Evolutionary conservation across 495 filamentous ascomycete species (phyloP).

Genomic region (Lentithecium fluviatile): DNA sequence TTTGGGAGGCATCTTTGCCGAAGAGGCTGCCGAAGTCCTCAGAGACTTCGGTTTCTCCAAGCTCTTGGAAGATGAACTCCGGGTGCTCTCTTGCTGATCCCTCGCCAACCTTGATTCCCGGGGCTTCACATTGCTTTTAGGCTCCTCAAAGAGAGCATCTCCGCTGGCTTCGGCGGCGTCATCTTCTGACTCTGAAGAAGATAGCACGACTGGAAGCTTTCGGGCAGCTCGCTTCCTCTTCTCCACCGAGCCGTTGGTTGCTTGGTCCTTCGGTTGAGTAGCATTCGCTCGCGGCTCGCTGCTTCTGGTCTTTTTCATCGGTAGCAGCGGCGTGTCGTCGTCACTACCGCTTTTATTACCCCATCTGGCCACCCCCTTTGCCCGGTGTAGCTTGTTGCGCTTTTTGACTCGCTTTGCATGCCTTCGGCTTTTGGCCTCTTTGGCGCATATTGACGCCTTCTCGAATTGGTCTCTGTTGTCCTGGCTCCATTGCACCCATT

Average conservation of each 20-base stretch:
- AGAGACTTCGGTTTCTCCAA: too few relatives aligned
- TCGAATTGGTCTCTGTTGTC: conserved; percentile 1
- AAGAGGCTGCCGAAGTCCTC: too few relatives aligned
- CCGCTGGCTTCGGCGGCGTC: background rate
- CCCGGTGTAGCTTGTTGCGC: conserved; percentile 5
- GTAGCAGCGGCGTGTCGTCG: conserved; percentile 6
- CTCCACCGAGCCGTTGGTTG: background rate
- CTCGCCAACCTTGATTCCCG: background rate
- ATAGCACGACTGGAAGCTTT: background rate
- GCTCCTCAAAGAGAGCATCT: conserved; percentile 14
- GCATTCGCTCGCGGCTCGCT: background rate
- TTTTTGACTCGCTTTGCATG: conserved; percentile 20
- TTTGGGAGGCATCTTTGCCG: too few relatives aligned
- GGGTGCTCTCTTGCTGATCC: background rate
- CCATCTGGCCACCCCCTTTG: background rate
- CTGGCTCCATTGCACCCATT: background rate
- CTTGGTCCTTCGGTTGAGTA: background rate
- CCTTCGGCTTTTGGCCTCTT: conserved; percentile 1
- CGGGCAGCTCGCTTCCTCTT: background rate
- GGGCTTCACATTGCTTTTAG: background rate
- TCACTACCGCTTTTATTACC: conserved; percentile 3
- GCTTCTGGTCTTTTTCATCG: too few relatives aligned
- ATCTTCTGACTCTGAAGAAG: conserved; percentile 1
- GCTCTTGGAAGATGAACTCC: too few relatives aligned
- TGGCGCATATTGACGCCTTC: background rate